Base-by-base conservation (phyloP, 2,329 filamentous ascomycete genomes). In the Aspergillus quadrilineatus region DNA sequence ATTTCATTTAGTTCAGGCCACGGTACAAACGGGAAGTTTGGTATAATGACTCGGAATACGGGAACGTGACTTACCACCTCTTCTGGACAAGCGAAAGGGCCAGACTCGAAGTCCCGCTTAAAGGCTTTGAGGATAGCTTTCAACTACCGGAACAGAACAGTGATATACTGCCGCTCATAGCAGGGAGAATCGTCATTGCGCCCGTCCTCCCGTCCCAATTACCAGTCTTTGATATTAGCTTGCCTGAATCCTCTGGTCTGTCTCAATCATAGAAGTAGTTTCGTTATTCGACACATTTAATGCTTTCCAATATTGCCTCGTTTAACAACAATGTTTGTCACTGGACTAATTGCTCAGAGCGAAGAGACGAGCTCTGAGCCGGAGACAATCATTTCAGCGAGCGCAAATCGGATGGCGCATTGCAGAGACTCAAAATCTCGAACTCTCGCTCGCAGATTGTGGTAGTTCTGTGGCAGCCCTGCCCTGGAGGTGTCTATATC, bases 121-220 rank as follows among this genome's bases (percentile, higher is more conserved):
- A 87, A 22, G 91, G 89, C 0, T 89, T 95, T 60, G 90, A 88
- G 0, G 91, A 90, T 1, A 76, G 79, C 2, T 88, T 88, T 60
- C 69, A 65, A 14, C 72, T 85, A 26, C 59, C 70, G 12, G 45
- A 53, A n/a, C 29, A 50, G 9, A 47, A 22, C 0, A 56, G 66
- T 6, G 59, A 75, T 34, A 52, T 85, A 1, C 68, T 80, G 1
- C 78, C 77, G 0, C 94, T 92, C 62, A 73, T 95, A 3, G 89
- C 89, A 5, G 89, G 84, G 0, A 91, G 91, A 3, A 89, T 96
- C 6, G 91, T 91, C 0, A 90, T 95, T 59, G 96, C 91, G 29
- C 91, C 91, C 1, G 64, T 94, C 3, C 76, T 95, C n/a, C 22
- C 22, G 22, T 85, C 86, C 0, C 88, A 90, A 63, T 79, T 85